Evolutionary conservation across 257 asterid genomes (phyloP).

Genomic region (Nicotiana tomentosiformis): DNA sequence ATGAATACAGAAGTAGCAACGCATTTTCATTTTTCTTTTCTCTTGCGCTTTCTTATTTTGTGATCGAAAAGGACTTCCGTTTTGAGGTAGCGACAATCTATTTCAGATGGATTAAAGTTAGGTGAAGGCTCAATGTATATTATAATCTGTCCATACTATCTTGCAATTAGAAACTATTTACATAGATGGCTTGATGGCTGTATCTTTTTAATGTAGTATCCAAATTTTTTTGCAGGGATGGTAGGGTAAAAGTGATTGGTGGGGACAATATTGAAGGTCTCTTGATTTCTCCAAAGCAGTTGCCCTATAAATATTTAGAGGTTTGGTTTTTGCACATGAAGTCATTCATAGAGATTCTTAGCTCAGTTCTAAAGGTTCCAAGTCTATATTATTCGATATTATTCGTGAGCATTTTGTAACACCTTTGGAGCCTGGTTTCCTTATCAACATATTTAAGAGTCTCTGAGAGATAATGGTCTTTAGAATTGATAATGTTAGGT

Average conservation of each 20-base stretch:
- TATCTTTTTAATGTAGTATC: neutral
- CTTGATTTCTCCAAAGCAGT: constrained; percentile 58
- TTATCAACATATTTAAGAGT: neutral
- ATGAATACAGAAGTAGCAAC: constrained; percentile 3
- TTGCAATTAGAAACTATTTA: neutral
- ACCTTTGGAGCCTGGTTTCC: constrained; percentile 1
- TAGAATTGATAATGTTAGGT: neutral
- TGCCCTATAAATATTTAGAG: constrained; percentile 81
- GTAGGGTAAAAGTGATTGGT: constrained; percentile 83
- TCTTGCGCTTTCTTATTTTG: neutral
- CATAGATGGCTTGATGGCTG: neutral
- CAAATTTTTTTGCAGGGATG: constrained; percentile 58
- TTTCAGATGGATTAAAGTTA: neutral
- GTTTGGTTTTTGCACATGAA: constrained; percentile 24
- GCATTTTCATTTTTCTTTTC: neutral
- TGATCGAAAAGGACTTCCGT: neutral
- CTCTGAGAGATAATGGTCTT: neutral
- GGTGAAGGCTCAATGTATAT: neutral
- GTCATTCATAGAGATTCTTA: neutral
- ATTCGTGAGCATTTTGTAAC: neutral
- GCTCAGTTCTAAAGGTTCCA: neutral
- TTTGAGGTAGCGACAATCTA: neutral
- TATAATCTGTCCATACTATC: neutral
- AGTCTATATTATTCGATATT: neutral
- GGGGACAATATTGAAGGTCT: constrained; percentile 90